phyloP scores from a whole-genome alignment of 768 basidiomycete genomes.

The Hydnomerulius pinastri region DNA sequence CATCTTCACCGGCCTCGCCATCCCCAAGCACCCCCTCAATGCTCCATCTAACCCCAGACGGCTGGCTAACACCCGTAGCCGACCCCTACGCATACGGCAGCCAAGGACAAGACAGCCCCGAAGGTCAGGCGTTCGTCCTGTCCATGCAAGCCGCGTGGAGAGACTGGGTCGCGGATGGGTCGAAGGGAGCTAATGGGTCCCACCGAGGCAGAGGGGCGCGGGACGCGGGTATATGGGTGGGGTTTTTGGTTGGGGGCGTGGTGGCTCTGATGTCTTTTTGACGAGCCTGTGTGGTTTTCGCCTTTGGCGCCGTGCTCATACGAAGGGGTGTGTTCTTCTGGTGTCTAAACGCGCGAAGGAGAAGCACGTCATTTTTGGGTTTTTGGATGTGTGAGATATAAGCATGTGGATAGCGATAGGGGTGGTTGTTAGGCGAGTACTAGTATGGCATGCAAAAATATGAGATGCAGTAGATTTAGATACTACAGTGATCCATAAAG shows the following conservation, averaged over 20 bases:
- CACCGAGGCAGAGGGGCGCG: not conserved
- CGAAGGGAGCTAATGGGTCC: constrained; percentile 47
- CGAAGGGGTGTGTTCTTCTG: too few relatives aligned
- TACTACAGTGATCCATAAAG: too few relatives aligned
- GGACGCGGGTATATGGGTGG: not conserved
- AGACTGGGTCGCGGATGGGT: constrained; percentile 68
- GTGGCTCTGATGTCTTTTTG: too few relatives aligned
- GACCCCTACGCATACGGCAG: constrained; percentile 59
- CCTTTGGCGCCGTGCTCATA: too few relatives aligned
- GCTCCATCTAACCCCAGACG: constrained; percentile 53
- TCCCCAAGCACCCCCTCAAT: constrained; percentile 20
- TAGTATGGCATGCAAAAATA: too few relatives aligned
- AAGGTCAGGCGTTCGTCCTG: constrained; percentile 79
- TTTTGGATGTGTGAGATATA: too few relatives aligned
- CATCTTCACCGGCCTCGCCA: constrained; percentile 11
- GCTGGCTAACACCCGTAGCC: constrained; percentile 76
- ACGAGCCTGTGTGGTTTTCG: too few relatives aligned
- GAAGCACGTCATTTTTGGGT: too few relatives aligned
- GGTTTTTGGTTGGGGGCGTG: not conserved
- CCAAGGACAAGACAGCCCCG: constrained; percentile 61
- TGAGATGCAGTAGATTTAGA: too few relatives aligned
- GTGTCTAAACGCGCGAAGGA: too few relatives aligned
- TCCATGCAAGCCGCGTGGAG: constrained; percentile 73
- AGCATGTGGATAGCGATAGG: too few relatives aligned
- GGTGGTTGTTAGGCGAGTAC: too few relatives aligned